Conservation (phyloP, 1,284 basidiomycete species). For the Trichosporon sp. region DNA sequence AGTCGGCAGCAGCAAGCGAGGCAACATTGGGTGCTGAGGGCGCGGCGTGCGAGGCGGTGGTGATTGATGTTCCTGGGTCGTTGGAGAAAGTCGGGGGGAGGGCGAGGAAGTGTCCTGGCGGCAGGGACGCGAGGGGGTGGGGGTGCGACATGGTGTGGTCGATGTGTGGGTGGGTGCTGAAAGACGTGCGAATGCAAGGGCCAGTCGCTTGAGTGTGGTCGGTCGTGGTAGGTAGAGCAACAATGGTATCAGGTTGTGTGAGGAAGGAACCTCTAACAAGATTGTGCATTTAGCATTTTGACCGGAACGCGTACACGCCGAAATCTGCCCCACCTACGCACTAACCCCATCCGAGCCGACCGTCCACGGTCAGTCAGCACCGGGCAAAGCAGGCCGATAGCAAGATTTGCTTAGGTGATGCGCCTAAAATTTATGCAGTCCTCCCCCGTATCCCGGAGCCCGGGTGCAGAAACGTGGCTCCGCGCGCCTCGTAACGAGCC, state of each 20-base stretch:
- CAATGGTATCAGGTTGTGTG: not conserved
- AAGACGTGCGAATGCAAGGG: not conserved
- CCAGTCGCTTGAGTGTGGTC: not conserved
- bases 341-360: not conserved
- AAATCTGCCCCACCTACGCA: not conserved
- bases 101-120: slow-evolving; percentile 61
- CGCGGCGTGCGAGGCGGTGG: slow-evolving; percentile 39
- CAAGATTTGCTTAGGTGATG: not conserved
- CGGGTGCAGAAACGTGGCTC: not conserved
- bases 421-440: not conserved
- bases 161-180: not conserved
- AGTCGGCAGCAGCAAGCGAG: slow-evolving; percentile 86
- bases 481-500: not conserved
- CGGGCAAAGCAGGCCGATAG: not conserved
- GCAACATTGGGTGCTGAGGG: slow-evolving; percentile 61
- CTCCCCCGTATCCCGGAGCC: not conserved
- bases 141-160: not conserved
- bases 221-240: not conserved
- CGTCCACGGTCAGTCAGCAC: not conserved
- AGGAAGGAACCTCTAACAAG: not conserved
- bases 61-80: slow-evolving; percentile 31
- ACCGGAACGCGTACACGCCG: not conserved
- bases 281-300: not conserved
- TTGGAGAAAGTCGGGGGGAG: slow-evolving; percentile 54
- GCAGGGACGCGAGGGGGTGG: slow-evolving; percentile 36